Evolutionary conservation across 2,329 filamentous ascomycete species (phyloP), one percentile per base, ranked within the genome.

Genomic region (Fusarium sp.): DNA sequence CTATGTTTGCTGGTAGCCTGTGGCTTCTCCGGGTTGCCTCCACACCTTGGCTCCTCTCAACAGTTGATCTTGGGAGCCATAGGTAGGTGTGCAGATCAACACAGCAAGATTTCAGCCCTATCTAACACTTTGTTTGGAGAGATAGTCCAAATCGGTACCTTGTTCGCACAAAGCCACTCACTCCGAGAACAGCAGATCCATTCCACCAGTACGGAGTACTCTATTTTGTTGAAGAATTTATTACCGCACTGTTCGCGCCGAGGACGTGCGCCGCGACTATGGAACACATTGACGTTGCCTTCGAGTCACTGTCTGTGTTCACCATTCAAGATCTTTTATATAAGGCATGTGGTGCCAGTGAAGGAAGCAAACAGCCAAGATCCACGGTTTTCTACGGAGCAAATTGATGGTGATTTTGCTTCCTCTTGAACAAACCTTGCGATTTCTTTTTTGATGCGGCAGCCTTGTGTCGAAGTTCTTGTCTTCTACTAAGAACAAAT

Each of bases 161-260:
- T 60, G 52, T 73, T 68, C 55, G 46, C 70, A 64, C 35, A 58
- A 64, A 57, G 49, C n/a, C 41, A 51, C 31, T 42, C 15, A n/a
- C 41, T 31, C 21, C 23, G 31, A 44, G 55, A 54, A 39, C 56
- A 52, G 23, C 37, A 46, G 6, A 23, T 51, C 18, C 33, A n/a
- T 54, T 39, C 4, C 39, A 60, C 57, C 33, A 41, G 37, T n/a
- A 38, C 37, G 37, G 37, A 38, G 37, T 38, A 27, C 25, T n/a
- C 18, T 14, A 29, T 23, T 38, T 35, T 23, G n/a, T 27, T 27
- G 27, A 42, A 51, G 42, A 62, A 52, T 62, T 64, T 44, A 57
- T 21, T 48, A 31, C 35, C 16, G 42, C 35, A 58, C 25, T 73
- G 64, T 67, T 64, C 67, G 55, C 54, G 21, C 18, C 33, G 46